Evolutionary conservation across 2,329 filamentous ascomycete genomes (phyloP).

Genomic region (Passalora sequoiae): DNA sequence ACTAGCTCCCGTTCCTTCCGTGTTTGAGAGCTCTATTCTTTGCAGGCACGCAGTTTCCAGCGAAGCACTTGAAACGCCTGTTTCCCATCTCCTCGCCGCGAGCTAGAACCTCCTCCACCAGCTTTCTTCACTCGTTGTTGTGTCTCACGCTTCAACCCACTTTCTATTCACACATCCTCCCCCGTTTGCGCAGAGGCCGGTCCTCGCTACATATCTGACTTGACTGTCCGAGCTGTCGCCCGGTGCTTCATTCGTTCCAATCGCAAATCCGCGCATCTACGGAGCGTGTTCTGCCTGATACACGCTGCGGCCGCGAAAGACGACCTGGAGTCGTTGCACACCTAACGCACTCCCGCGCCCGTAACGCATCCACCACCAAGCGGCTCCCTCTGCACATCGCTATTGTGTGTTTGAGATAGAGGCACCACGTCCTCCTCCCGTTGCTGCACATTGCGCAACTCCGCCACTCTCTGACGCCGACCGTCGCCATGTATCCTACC

Average conservation of each 20-base stretch:
- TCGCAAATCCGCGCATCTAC: background rate
- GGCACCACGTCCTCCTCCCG: conserved; percentile 7
- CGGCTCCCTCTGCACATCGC: background rate
- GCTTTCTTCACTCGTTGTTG: no score
- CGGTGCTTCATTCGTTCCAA: conserved; percentile 11
- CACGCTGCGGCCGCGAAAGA: conserved; percentile 10
- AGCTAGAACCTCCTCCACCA: conserved; percentile 1
- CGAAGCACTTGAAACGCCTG: background rate
- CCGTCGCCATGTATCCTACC: conserved; percentile 42
- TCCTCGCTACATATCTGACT: conserved; percentile 14
- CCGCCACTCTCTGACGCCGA: background rate
- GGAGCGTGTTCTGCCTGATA: background rate
- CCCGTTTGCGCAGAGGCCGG: conserved; percentile 20
- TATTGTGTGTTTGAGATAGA: conserved; percentile 19
- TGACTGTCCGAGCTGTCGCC: conserved; percentile 10
- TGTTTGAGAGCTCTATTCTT: no score
- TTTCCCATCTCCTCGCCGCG: background rate
- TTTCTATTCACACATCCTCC: conserved; percentile 2
- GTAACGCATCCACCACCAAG: conserved; percentile 1
- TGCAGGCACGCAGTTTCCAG: no score
- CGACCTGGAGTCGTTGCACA: conserved; percentile 22
- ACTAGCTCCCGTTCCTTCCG: no score
- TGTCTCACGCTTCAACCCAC: conserved; percentile 3
- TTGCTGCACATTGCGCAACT: background rate
- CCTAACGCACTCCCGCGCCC: conserved; percentile 1